These are phyloP conservation scores for Tricholoma matsutake DNA, from an alignment of 768 basidiomycete species.

Conservation along the genomic window DNA sequence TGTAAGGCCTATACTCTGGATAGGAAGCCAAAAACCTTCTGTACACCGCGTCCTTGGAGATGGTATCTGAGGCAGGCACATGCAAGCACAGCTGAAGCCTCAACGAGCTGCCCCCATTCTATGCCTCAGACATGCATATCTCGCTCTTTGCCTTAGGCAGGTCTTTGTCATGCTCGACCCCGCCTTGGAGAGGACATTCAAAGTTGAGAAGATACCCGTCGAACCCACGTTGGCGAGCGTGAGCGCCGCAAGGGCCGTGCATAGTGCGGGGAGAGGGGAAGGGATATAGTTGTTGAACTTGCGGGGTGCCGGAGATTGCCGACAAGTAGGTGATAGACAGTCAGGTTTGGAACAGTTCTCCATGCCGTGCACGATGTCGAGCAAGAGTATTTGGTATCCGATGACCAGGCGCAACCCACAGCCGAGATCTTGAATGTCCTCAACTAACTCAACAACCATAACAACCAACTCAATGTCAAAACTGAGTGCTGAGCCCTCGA, in stretches of 20 bases:
- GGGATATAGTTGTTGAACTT: constrained; percentile 23
- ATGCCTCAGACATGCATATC: constrained; percentile 61
- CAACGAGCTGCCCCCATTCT: constrained; percentile 67
- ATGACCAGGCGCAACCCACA: constrained; percentile 32
- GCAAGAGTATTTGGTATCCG: constrained; percentile 9
- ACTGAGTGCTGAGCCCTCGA: constrained; percentile 23
- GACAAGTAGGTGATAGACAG: constrained; percentile 60
- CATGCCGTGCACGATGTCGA: neutral
- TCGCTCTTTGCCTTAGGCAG: constrained; percentile 41
- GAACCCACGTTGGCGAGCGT: constrained; percentile 73
- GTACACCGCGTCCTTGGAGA: too few relatives aligned
- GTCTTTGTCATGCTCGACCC: constrained; percentile 44
- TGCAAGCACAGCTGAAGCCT: constrained; percentile 40
- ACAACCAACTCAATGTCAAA: constrained; percentile 17
- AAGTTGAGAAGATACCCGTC: constrained; percentile 85
- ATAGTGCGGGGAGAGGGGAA: constrained; percentile 65
- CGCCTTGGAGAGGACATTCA: constrained; percentile 52
- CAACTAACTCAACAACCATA: too few relatives aligned
- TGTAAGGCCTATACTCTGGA: too few relatives aligned
- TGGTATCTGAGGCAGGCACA: too few relatives aligned
- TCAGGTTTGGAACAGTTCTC: constrained; percentile 39
- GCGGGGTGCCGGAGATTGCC: constrained; percentile 39
- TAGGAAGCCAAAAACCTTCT: too few relatives aligned
- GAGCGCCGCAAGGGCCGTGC: constrained; percentile 62
- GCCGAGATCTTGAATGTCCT: constrained; percentile 35